phyloP scores from a whole-genome alignment of 2,329 filamentous ascomycete genomes.

The Dothistroma septosporum region DNA sequence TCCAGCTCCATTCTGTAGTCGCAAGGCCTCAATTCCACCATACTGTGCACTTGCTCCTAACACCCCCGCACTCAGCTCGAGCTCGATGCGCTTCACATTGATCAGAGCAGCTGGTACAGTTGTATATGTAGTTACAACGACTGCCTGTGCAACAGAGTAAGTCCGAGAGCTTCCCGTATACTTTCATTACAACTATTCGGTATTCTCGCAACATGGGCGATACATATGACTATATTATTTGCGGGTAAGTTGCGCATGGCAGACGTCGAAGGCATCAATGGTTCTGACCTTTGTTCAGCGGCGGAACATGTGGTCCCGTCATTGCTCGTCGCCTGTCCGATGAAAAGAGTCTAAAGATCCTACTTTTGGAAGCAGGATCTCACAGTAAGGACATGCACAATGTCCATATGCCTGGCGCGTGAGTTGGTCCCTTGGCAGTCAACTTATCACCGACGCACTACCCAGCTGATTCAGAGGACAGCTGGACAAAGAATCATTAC shows the following conservation, averaged over 20 bases:
- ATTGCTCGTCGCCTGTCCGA: slow-evolving; percentile 28
- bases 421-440: slow-evolving; percentile 7
- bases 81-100: neutral
- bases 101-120: neutral
- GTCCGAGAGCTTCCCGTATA: neutral
- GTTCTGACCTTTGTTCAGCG: slow-evolving; percentile 15
- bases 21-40: neutral
- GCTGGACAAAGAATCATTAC: slow-evolving; percentile 43
- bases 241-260: slow-evolving; percentile 14
- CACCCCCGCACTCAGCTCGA: slow-evolving; percentile 2
- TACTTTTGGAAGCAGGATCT: slow-evolving; percentile 28
- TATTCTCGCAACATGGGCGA: slow-evolving; percentile 14
- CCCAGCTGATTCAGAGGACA: slow-evolving; percentile 7
- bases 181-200: neutral
- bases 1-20: neutral
- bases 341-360: slow-evolving; percentile 23
- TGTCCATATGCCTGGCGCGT: slow-evolving; percentile 45
- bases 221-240: slow-evolving; percentile 27
- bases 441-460: too few relatives aligned
- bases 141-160: neutral
- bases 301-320: slow-evolving; percentile 27
- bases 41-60: neutral
- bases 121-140: neutral
- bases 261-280: neutral
- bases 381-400: slow-evolving; percentile 40